Base-by-base conservation (phyloP, 202 grass and related monocot species). In the Digitaria exilis region DNA sequence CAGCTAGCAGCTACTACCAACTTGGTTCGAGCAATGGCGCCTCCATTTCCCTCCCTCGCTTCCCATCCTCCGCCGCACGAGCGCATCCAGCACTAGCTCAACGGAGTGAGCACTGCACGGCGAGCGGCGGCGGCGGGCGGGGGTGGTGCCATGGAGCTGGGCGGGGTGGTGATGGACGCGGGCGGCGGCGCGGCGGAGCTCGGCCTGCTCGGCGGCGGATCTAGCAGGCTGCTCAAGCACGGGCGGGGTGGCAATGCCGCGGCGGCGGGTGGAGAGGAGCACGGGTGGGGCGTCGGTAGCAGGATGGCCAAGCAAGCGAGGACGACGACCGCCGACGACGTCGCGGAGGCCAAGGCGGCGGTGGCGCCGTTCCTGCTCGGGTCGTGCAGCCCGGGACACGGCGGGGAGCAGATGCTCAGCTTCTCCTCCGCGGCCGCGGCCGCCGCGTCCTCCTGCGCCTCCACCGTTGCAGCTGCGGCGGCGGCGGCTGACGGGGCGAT, bases 371-470 rank as follows among this genome's bases (percentile, higher is more conserved):
- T 69, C 92, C 6, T 92, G 51, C 75, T 90, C 3, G 86, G 90
- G 18, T 79, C 93, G 12, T 87, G 84, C 80, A 86, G 85, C 76
- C 82, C 88, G 1, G 70, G 85, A 2, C 86, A 86, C 14, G 79
- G 76, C 13, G 81, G 92, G 46, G 96, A 91, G 89, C 90, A 94
- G 42, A 96, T 99, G 96, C 91, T 99, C 43, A 99, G 93, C 91
- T 99, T 99, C 90, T 86, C 96, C 65, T 69, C 85, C 34, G 74
- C 26, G 17, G 28, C 82, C 0, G 37, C 86, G 6, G 35, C 37
- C 56, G 41, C 82, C 56, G 41, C 82, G 2, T 31, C 73, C 81
- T 14, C 34, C 61, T 52, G 55, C 11, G 34, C 73, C 18, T 61
- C 13, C 7, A 63, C 17, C 0, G 70, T 17, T 3, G 65, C 61